These are phyloP conservation scores for Botrytis porri DNA, from an alignment of 2,329 filamentous ascomycete genomes.

Conservation along the genomic window DNA sequence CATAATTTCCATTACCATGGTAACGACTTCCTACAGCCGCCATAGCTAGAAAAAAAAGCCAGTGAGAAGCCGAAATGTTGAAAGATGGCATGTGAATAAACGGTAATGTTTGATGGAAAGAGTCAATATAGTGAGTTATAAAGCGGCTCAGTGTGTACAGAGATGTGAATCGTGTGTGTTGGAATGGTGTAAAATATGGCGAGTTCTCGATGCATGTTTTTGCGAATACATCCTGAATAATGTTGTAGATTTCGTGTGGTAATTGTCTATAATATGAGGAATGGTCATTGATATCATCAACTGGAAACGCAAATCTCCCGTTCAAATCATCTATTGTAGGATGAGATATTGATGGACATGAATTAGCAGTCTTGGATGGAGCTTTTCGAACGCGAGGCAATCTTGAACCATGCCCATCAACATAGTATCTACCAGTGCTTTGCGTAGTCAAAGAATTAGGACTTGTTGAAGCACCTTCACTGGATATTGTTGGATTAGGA, in stretches of 20 bases:
- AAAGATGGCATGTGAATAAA: slow-evolving; percentile 1
- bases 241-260: slow-evolving; percentile 24
- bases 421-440: slow-evolving; percentile 30
- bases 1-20: slow-evolving; percentile 30
- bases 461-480: neutral
- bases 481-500: slow-evolving; percentile 23
- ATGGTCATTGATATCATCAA: slow-evolving; percentile 8
- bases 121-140: slow-evolving; percentile 40
- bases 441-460: slow-evolving; percentile 23
- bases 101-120: slow-evolving; percentile 37
- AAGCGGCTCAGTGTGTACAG: slow-evolving; percentile 29
- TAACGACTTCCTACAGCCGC: slow-evolving; percentile 43
- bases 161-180: slow-evolving; percentile 25
- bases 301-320: slow-evolving; percentile 22
- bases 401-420: slow-evolving; percentile 33
- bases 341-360: slow-evolving; percentile 10
- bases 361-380: slow-evolving; percentile 24
- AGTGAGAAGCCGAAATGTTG: slow-evolving; percentile 37
- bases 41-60: slow-evolving; percentile 42
- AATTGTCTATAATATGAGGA: slow-evolving; percentile 14
- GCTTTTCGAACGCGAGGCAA: slow-evolving; percentile 29
- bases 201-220: slow-evolving; percentile 26
- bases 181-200: slow-evolving; percentile 22
- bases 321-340: neutral
- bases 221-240: slow-evolving; percentile 25